These are phyloP conservation scores for Epithemia pelagica DNA, from an alignment of 108 stramenopile species.

Conservation along the genomic window DNA sequence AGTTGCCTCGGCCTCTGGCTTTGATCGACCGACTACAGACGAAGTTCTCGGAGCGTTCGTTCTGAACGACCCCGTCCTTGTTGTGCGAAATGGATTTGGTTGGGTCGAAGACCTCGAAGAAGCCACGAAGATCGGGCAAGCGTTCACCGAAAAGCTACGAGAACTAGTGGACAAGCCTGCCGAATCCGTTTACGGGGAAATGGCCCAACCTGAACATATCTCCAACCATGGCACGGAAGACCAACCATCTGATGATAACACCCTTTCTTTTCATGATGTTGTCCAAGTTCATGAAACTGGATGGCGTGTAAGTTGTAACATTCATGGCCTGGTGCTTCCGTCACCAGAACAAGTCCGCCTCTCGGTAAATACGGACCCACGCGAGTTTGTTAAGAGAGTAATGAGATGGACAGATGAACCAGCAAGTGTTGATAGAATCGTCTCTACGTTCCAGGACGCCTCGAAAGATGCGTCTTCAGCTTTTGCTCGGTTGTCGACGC, in stretches of 20 bases:
- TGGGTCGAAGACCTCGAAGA: constrained; percentile 40
- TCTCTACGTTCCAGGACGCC: constrained; percentile 16
- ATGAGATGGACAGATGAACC: constrained; percentile 17
- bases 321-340: constrained; percentile 16
- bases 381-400: constrained; percentile 17
- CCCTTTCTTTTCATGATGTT: constrained; percentile 18
- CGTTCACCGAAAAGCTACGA: constrained; percentile 10
- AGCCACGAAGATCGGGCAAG: constrained; percentile 18
- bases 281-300: constrained; percentile 17
- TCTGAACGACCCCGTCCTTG: constrained; percentile 34
- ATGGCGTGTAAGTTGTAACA: constrained; percentile 18
- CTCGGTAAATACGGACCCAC: constrained; percentile 9
- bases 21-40: constrained; percentile 41
- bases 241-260: neutral
- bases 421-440: constrained; percentile 9
- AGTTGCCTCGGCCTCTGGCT: constrained; percentile 43
- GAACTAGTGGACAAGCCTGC: constrained; percentile 5
- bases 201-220: neutral
- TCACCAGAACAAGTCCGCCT: constrained; percentile 24
- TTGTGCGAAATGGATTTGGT: constrained; percentile 42
- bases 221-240: neutral
- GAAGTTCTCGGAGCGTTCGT: constrained; percentile 47
- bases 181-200: neutral
- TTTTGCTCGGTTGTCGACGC: neutral
- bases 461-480: constrained; percentile 9